A percentile compares a stretch with the other conserved stretches of the same genome.
Conservation (phyloP, 1,139 yeast genomes). For the Spathaspora jeffriesii region DNA sequence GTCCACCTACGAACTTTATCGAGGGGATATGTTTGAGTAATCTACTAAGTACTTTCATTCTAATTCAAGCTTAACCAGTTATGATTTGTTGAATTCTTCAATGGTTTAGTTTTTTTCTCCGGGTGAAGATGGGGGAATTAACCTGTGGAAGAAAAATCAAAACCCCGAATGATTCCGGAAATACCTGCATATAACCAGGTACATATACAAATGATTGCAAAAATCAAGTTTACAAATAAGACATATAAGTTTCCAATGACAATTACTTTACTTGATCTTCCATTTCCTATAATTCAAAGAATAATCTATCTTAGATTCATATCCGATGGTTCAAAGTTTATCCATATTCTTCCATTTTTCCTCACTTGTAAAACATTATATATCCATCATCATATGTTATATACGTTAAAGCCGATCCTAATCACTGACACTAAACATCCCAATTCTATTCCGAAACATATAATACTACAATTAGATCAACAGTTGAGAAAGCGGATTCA, state of each 20-base stretch:
- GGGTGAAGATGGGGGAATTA: not conserved
- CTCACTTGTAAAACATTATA: slow-evolving; percentile 16
- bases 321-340: slow-evolving; percentile 2
- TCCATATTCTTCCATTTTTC: slow-evolving; percentile 11
- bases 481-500: not conserved
- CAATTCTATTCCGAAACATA: not conserved
- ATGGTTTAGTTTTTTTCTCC: not conserved
- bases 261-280: slow-evolving; percentile 10
- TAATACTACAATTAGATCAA: not conserved
- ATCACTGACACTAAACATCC: slow-evolving; percentile 1
- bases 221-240: not conserved
- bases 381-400: slow-evolving; percentile 13
- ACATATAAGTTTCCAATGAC: not conserved
- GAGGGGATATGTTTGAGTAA: slow-evolving; percentile 50
- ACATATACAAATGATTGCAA: not conserved
- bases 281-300: slow-evolving; percentile 15
- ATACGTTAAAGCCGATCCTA: slow-evolving; percentile 13
- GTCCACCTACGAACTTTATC: slow-evolving; percentile 65
- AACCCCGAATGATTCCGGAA: too few species aligned
- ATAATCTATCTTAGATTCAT: slow-evolving; percentile 15
- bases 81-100: slow-evolving; percentile 1
- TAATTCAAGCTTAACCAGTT: too few species aligned
- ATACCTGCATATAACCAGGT: not conserved
- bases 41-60: slow-evolving; percentile 18
- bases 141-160: not conserved